Evolutionary conservation across 306 rosid species (phyloP), one percentile per base, ranked within the genome.

Genomic region (Quercus wislizeni): DNA sequence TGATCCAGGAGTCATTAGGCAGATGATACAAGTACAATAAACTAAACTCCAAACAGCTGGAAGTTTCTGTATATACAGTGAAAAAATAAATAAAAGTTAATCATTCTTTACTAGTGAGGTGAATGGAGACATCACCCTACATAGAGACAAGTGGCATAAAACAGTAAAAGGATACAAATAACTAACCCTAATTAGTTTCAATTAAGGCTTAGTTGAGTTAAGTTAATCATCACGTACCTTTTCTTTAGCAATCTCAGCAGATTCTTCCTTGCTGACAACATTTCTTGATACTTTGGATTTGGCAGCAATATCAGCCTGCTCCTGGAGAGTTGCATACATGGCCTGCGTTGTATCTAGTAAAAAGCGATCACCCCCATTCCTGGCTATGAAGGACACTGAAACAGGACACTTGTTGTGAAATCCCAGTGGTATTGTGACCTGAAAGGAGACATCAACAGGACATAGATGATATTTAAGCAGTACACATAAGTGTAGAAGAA

Each of bases 281-380:
- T 71, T 90, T 79, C 73, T 88, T 69, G 93, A 87, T 81, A 87
- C 62, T 86, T 91, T 93, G 82, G 91, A 71, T 74, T 87, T 83
- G 75, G 91, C 73, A 72, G 91, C 93, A 83, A 84, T 73, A 81
- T 93, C 98, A 82, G 87, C 90, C 79, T 90, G 94, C 84, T 96
- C 99, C 84, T 88, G 93, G 46, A 96, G 84, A 82, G 91, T 69
- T 59, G 80, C 15, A 63, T 91, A 90, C 89, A 96, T 85, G 78
- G 84, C 77, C 64, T 90, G 87, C 74, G 91, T 77, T 18, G 91
- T 85, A 86, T 96, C 98, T 69, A 96, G 88, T 83, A 96, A 85
- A 88, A 96, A 93, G 80, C 97, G 93, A 84, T 96, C 99, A 68
- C 91, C 94, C 76, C 99, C 98, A 74, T 96, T 94, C 77, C 96